phyloP scores from a whole-genome alignment of 2,329 filamentous ascomycete species.

The Aureobasidium sp. region DNA sequence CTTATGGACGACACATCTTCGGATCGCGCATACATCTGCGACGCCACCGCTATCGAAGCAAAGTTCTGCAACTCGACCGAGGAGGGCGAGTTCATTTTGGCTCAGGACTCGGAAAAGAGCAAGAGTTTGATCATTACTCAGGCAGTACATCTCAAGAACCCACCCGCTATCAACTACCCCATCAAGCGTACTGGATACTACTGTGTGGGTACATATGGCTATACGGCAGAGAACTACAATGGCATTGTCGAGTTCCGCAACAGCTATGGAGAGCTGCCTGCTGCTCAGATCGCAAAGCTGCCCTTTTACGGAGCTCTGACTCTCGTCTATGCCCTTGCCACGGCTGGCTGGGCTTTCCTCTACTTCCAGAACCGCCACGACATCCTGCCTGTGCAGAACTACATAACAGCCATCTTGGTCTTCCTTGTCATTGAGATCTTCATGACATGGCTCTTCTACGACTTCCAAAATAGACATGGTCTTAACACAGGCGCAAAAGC shows the following conservation, averaged over 20 bases:
- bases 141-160: constrained; percentile 72
- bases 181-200: constrained; percentile 93
- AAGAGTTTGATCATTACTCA: constrained; percentile 66
- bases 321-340: constrained; percentile 84
- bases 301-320: constrained; percentile 95
- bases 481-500: constrained; percentile 75
- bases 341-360: constrained; percentile 83
- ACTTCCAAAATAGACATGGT: constrained; percentile 87
- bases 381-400: constrained; percentile 95
- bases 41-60: constrained; percentile 57
- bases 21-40: constrained; percentile 66
- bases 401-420: constrained; percentile 92
- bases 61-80: constrained; percentile 69
- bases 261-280: constrained; percentile 90
- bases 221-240: constrained; percentile 59
- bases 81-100: constrained; percentile 75
- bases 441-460: constrained; percentile 98
- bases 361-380: constrained; percentile 92
- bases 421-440: constrained; percentile 95
- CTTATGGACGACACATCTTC: constrained; percentile 35
- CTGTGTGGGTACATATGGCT: constrained; percentile 74
- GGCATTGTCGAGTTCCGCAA: constrained; percentile 89
- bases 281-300: constrained; percentile 91
- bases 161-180: constrained; percentile 67
- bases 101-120: constrained; percentile 63